Percentiles rank a stretch among this genome's conserved stretches.
Conservation (phyloP, 257 asterid genomes). For the Ajuga chamaepitys region DNA sequence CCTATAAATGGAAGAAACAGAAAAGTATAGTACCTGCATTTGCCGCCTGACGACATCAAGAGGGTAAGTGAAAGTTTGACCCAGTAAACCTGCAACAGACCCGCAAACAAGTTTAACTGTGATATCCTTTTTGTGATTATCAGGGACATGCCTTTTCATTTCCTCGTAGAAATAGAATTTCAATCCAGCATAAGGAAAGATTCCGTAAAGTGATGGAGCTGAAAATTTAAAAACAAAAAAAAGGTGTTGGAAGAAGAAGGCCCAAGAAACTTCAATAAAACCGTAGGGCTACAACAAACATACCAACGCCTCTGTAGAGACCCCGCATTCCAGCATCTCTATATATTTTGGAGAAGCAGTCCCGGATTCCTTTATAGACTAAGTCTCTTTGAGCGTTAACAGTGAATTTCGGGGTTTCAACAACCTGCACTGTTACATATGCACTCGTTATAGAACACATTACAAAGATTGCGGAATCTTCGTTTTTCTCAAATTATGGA, state of each 20-base stretch:
- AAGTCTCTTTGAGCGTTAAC: conserved; percentile 33
- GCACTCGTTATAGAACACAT: neutral
- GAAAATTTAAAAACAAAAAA: neutral
- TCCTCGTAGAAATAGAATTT: conserved; percentile 90
- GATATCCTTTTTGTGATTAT: conserved; percentile 63
- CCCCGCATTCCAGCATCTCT: conserved; percentile 78
- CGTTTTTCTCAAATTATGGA: neutral
- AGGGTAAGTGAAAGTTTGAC: conserved; percentile 96
- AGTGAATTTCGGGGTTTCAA: conserved; percentile 41
- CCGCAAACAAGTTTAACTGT: conserved; percentile 83
- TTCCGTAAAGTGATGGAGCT: conserved; percentile 94
- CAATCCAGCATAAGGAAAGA: conserved; percentile 90
- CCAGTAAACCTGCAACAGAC: conserved; percentile 85
- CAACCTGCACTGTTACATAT: conserved; percentile 44
- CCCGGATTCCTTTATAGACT: conserved; percentile 64
- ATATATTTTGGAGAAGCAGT: conserved; percentile 79
- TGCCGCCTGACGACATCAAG: conserved; percentile 88
- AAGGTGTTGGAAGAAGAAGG: conserved; percentile 10
- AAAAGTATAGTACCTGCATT: conserved; percentile 70
- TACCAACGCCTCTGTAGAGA: conserved; percentile 92
- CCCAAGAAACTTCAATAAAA: neutral
- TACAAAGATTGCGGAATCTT: too few relatives aligned
- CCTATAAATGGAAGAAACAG: too few relatives aligned
- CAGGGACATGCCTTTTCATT: conserved; percentile 80
- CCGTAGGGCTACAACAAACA: conserved; percentile 8